Conservation (phyloP, 2,329 filamentous ascomycete genomes). For the Alternaria triticimaculans region DNA sequence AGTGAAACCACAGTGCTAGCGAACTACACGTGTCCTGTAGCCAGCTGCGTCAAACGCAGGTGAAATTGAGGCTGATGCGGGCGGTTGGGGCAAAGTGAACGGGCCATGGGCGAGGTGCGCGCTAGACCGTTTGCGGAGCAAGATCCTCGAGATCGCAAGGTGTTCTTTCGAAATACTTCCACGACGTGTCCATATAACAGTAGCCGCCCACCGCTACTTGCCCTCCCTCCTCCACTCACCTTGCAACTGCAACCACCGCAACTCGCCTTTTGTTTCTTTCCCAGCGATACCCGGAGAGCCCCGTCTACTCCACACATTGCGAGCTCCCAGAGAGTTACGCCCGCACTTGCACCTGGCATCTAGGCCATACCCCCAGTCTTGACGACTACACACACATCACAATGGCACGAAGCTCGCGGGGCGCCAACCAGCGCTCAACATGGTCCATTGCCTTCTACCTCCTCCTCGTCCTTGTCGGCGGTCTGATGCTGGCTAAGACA, state of each 20-base stretch:
- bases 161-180: constrained; percentile 41
- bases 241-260: constrained; percentile 23
- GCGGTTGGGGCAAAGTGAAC: constrained; percentile 24
- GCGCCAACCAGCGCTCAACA: constrained; percentile 75
- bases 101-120: constrained; percentile 29
- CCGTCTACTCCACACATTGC: constrained; percentile 30
- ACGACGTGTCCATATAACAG: constrained; percentile 39
- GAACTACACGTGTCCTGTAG: constrained; percentile 43
- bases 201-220: constrained; percentile 27
- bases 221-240: constrained; percentile 28
- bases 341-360: constrained; percentile 25
- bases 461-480: constrained; percentile 82
- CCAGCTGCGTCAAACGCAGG: constrained; percentile 32
- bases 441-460: constrained; percentile 93
- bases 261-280: constrained; percentile 27
- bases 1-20: constrained; percentile 13
- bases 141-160: constrained; percentile 35
- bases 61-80: constrained; percentile 40
- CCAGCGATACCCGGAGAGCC: constrained; percentile 40
- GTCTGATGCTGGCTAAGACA: constrained; percentile 81
- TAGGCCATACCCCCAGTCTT: constrained; percentile 16
- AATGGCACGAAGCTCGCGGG: constrained; percentile 67
- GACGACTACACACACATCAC: constrained; percentile 41
- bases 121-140: constrained; percentile 25
- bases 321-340: constrained; percentile 35